Percentiles rank a stretch among this genome's conserved stretches.
Conservation (phyloP, 345 rosid species). For the Gossypium thurberi region DNA sequence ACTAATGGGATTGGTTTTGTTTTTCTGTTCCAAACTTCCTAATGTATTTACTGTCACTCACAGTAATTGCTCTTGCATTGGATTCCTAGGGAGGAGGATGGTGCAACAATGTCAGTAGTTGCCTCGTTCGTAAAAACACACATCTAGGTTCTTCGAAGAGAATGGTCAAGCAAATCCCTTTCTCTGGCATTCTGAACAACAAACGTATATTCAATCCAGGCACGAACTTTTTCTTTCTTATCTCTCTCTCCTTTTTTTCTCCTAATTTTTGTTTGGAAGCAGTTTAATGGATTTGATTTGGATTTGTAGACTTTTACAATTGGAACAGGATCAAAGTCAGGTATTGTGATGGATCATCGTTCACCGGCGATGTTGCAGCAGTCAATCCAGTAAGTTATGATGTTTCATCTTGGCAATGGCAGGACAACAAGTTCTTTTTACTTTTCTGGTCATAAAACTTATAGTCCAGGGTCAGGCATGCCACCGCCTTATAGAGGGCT, state of each 20-base stretch:
- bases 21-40: background rate
- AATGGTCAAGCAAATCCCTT: constrained; percentile 53
- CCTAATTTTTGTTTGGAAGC: background rate
- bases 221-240: constrained; percentile 9
- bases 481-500: too few species aligned
- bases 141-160: constrained; percentile 73
- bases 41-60: background rate
- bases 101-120: constrained; percentile 68
- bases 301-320: constrained; percentile 58
- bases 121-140: constrained; percentile 55
- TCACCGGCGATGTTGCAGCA: constrained; percentile 78
- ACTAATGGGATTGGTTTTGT: background rate
- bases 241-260: background rate
- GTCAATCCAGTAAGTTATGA: constrained; percentile 60
- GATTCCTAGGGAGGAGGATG: constrained; percentile 73
- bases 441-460: too few species aligned
- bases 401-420: background rate
- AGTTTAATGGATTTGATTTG: constrained; percentile 7
- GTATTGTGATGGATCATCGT: constrained; percentile 92
- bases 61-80: background rate
- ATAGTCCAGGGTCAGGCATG: too few species aligned
- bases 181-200: constrained; percentile 80
- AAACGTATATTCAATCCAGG: constrained; percentile 64
- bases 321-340: constrained; percentile 90
- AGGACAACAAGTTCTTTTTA: too few species aligned